phyloP scores from a whole-genome alignment of 306 rosid genomes.

The Mucuna pruriens region DNA sequence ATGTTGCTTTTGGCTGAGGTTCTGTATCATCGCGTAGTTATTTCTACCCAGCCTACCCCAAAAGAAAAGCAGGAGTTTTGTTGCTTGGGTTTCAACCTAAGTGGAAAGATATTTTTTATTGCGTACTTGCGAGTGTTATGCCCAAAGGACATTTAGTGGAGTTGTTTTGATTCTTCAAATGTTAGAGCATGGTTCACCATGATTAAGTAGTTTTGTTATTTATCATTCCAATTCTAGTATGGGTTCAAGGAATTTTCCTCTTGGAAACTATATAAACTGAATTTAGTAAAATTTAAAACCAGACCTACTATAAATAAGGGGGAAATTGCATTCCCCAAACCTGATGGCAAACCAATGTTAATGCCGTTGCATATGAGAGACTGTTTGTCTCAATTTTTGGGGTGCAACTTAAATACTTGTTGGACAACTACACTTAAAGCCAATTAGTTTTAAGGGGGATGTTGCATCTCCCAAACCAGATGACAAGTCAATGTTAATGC shows the following conservation, averaged over 20 bases:
- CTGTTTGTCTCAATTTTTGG: background rate
- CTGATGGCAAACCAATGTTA: background rate
- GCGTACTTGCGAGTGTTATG: background rate
- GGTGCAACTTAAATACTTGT: background rate
- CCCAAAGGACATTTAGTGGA: background rate
- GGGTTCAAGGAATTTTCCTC: background rate
- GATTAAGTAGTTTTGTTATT: constrained; percentile 7
- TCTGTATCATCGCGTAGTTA: background rate
- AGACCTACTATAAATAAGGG: background rate
- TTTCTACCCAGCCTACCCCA: background rate
- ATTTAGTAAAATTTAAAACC: background rate
- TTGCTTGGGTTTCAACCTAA: constrained; percentile 1
- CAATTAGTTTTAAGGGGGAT: background rate
- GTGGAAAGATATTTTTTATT: background rate
- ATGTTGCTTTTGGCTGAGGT: constrained; percentile 17
- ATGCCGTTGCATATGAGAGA: background rate
- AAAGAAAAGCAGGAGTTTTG: background rate
- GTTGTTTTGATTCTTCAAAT: constrained; percentile 7
- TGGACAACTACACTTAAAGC: background rate
- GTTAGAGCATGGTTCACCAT: background rate
- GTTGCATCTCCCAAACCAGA: background rate
- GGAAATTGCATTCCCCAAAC: background rate
- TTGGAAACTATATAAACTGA: constrained; percentile 1
- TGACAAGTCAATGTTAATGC: background rate
- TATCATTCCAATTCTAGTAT: background rate